A percentile compares a stretch with the other conserved stretches of the same genome.
These are phyloP conservation scores for Colletotrichum karsti DNA, from an alignment of 2,329 filamentous ascomycete species.

Conservation along the genomic window DNA sequence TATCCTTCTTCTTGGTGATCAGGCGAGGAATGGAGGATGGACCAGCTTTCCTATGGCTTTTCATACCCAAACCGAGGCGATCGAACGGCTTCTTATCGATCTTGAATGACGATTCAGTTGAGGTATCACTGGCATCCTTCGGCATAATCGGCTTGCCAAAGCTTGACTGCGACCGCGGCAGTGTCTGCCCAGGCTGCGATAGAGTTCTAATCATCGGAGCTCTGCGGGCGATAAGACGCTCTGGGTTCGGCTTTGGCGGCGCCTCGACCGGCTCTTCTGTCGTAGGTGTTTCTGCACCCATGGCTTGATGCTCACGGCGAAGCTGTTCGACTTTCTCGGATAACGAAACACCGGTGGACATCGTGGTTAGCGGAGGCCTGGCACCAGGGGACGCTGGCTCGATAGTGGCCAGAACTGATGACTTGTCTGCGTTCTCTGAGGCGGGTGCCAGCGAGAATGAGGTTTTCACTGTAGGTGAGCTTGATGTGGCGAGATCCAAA, in stretches of 20 bases:
- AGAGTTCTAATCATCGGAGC: constrained; percentile 60
- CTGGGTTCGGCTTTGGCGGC: constrained; percentile 36
- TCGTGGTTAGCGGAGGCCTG: constrained; percentile 10
- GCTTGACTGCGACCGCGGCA: constrained; percentile 55
- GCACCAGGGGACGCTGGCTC: background rate
- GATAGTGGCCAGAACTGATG: background rate
- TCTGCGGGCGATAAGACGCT: constrained; percentile 53
- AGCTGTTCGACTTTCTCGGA: constrained; percentile 60
- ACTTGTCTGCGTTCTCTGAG: constrained; percentile 5
- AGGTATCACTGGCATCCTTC: constrained; percentile 42
- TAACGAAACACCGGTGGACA: constrained; percentile 37
- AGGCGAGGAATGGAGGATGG: constrained; percentile 91
- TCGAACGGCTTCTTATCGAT: constrained; percentile 82
- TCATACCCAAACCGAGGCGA: constrained; percentile 73
- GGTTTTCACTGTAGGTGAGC: constrained; percentile 39
- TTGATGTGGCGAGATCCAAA: constrained; percentile 56
- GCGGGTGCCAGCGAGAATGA: constrained; percentile 9
- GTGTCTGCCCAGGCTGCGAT: constrained; percentile 58
- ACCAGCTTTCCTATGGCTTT: constrained; percentile 62
- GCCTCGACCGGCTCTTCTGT: constrained; percentile 30
- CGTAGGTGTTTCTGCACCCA: constrained; percentile 39
- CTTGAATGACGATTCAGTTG: constrained; percentile 52
- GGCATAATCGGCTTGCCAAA: constrained; percentile 49
- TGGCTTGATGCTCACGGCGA: constrained; percentile 56
- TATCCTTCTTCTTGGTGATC: constrained; percentile 76